Evolutionary conservation across 352 stramenopile genomes (phyloP).

Genomic region (Globisporangium perplexum): DNA sequence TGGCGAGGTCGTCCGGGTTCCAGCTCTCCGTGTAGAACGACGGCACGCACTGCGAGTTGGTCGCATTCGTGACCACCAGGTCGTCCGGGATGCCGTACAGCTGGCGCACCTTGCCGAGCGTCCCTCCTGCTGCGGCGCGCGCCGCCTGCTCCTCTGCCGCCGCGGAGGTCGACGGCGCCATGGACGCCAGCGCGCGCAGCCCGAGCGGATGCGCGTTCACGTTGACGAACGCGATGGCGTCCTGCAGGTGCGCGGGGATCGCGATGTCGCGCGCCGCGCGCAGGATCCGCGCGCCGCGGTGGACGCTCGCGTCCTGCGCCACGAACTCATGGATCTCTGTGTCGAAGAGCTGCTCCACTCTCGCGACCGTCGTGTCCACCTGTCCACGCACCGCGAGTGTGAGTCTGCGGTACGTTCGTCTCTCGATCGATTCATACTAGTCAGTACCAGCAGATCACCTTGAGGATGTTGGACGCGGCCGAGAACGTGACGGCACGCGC

Average conservation of each 20-base stretch:
- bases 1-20: conserved; percentile 40
- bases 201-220: conserved; percentile 60
- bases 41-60: conserved; percentile 54
- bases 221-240: conserved; percentile 56
- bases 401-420: no score
- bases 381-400: no score
- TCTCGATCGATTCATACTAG: no score
- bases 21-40: conserved; percentile 80
- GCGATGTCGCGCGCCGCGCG: conserved; percentile 24
- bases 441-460: conserved; percentile 8
- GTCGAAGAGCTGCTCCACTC: conserved; percentile 41
- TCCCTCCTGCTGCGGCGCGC: conserved; percentile 11
- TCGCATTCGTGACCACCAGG: conserved; percentile 59
- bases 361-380: conserved; percentile 32
- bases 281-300: conserved; percentile 24
- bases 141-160: background rate
- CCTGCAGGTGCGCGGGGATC: conserved; percentile 34
- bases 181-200: conserved; percentile 36
- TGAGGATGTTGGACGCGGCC: conserved; percentile 28
- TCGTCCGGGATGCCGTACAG: conserved; percentile 64
- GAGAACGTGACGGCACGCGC: conserved; percentile 23
- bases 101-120: conserved; percentile 39
- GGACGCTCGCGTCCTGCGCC: background rate
- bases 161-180: conserved; percentile 8
- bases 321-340: conserved; percentile 51